Evolutionary conservation across 768 basidiomycete genomes (phyloP).

Genomic region (Mycena pura): DNA sequence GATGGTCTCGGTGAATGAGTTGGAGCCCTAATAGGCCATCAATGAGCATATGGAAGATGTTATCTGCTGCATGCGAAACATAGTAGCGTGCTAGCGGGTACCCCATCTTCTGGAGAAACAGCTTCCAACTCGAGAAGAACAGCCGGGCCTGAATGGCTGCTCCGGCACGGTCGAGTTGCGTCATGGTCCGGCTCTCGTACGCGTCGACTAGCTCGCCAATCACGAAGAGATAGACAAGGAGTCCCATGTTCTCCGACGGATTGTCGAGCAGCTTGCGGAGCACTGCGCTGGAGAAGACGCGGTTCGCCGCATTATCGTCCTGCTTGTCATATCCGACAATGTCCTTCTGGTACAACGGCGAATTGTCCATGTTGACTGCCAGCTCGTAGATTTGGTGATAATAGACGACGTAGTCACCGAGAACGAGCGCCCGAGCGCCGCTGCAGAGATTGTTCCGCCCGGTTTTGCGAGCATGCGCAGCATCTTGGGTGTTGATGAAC

Average conservation of each 20-base stretch:
- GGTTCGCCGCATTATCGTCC: slow-evolving; percentile 7
- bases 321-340: too few species aligned
- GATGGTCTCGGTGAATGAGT: too few species aligned
- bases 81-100: slow-evolving; percentile 5
- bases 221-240: neutral
- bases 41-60: slow-evolving; percentile 7
- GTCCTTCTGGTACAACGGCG: neutral
- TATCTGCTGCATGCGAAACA: neutral
- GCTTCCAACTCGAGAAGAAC: slow-evolving; percentile 7
- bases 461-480: slow-evolving; percentile 7
- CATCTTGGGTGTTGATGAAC: slow-evolving; percentile 10
- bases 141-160: neutral
- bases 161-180: neutral
- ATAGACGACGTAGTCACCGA: slow-evolving; percentile 2
- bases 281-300: neutral
- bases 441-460: slow-evolving; percentile 7
- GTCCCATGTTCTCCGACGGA: neutral
- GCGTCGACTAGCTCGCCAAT: slow-evolving; percentile 11
- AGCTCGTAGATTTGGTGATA: slow-evolving; percentile 4
- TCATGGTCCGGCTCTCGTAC: slow-evolving; percentile 3
- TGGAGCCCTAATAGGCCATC: too few species aligned
- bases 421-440: slow-evolving; percentile 3
- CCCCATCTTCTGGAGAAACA: neutral
- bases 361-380: neutral
- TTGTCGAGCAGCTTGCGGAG: neutral